Percentiles rank a stretch among this genome's conserved stretches.
Conservation (phyloP, 805 yeast species). For the Candida sonorensis region DNA sequence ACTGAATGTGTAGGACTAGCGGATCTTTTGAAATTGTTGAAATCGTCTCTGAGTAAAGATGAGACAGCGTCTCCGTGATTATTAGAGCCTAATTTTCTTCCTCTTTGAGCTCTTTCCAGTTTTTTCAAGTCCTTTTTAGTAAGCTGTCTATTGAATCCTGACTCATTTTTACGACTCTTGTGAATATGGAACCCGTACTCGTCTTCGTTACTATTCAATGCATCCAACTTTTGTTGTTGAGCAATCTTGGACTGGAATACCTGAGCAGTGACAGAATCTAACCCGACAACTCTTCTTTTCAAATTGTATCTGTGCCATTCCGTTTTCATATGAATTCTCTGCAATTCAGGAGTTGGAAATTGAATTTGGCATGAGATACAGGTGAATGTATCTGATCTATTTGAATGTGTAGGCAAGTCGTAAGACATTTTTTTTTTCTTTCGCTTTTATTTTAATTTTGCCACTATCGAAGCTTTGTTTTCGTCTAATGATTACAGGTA, state of each 20-base stretch:
- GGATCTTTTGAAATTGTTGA: conserved; percentile 24
- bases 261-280: conserved; percentile 49
- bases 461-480: no score
- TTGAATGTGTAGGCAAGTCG: conserved; percentile 10
- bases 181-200: conserved; percentile 47
- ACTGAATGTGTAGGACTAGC: conserved; percentile 50
- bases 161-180: conserved; percentile 13
- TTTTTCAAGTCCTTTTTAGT: conserved; percentile 35
- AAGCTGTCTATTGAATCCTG: conserved; percentile 24
- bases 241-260: conserved; percentile 24
- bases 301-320: conserved; percentile 98
- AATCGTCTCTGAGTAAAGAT: no score
- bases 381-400: conserved; percentile 34
- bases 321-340: conserved; percentile 90
- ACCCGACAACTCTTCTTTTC: conserved; percentile 85
- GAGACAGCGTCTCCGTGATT: no score
- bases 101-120: conserved; percentile 21
- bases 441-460: no score
- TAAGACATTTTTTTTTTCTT: not conserved
- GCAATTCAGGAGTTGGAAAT: conserved; percentile 75
- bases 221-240: conserved; percentile 18
- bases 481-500: no score
- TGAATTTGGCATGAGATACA: conserved; percentile 87
- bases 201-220: conserved; percentile 32
- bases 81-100: conserved; percentile 16